Percentiles rank a stretch among this genome's conserved stretches.
Conservation (phyloP, 805 yeast genomes). For the Nakazawaea populi region DNA sequence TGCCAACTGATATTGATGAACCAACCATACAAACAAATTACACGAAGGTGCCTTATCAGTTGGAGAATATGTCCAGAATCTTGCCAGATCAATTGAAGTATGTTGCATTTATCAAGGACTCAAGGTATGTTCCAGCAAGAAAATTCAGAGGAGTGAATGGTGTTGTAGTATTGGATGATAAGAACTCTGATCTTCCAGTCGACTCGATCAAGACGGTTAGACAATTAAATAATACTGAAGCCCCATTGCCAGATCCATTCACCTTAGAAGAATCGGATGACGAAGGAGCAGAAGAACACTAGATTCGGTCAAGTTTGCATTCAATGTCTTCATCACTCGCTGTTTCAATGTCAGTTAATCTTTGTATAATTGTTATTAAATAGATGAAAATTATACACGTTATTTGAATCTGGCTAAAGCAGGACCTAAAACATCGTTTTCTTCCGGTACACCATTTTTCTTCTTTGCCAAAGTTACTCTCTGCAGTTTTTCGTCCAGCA, state of each 20-base stretch:
- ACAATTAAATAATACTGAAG: constrained; percentile 67
- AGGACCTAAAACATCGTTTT: constrained; percentile 45
- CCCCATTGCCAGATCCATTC: constrained; percentile 69
- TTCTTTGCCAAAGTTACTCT: constrained; percentile 47
- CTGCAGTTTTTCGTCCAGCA: constrained; percentile 66
- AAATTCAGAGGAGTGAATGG: constrained; percentile 66
- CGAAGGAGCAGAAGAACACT: constrained; percentile 23
- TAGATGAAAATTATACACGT: neutral
- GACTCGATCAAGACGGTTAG: constrained; percentile 78
- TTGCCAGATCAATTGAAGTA: constrained; percentile 84
- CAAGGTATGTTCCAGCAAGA: constrained; percentile 78
- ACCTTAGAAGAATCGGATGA: constrained; percentile 51
- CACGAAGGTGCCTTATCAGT: constrained; percentile 58
- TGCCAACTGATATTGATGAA: constrained; percentile 24
- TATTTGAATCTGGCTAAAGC: constrained; percentile 42
- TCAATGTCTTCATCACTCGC: too few relatives aligned
- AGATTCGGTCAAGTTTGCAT: neutral
- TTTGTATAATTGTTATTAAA: neutral
- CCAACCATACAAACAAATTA: constrained; percentile 44
- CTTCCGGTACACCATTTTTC: constrained; percentile 40
- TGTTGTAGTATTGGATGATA: constrained; percentile 65
- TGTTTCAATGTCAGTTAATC: neutral
- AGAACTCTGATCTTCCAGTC: constrained; percentile 50
- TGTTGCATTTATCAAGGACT: constrained; percentile 69
- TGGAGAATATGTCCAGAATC: constrained; percentile 80